Conservation (phyloP, 1,284 basidiomycete genomes). For the Irpex sp. region DNA sequence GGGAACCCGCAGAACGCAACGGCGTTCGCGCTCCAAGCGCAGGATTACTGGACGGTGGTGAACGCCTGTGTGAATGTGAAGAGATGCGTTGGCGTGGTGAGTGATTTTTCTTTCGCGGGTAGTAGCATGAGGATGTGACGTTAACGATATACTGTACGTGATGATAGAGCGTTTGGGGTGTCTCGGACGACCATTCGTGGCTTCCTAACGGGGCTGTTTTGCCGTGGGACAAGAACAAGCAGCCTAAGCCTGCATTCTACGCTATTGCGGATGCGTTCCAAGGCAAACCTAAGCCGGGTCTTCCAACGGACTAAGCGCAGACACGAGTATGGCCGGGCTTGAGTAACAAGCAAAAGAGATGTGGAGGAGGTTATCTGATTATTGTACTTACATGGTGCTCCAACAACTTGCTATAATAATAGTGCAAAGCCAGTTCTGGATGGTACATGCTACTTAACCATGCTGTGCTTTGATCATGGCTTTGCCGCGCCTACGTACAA, state of each 20-base stretch:
- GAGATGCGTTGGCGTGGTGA: conserved; percentile 12
- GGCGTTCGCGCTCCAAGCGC: conserved; percentile 10
- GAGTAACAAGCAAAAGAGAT: not conserved
- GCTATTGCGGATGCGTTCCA: conserved; percentile 14
- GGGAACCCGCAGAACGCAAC: conserved; percentile 8
- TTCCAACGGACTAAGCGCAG: not conserved
- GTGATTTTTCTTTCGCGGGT: not conserved
- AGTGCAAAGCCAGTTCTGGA: too few species aligned
- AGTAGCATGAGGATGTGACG: not conserved
- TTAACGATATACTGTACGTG: not conserved
- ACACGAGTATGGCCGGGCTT: not conserved
- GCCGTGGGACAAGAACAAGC: conserved; percentile 11
- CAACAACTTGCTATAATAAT: not conserved
- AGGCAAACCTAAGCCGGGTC: conserved; percentile 9
- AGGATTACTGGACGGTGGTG: conserved; percentile 14
- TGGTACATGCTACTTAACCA: too few species aligned
- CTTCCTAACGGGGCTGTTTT: conserved; percentile 8
- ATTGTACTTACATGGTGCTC: not conserved
- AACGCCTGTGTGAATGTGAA: conserved; percentile 10
- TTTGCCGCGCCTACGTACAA: not conserved
- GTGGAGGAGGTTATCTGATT: not conserved
- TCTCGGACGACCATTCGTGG: conserved; percentile 15
- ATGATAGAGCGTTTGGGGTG: conserved; percentile 11
- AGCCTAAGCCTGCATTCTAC: conserved; percentile 15
- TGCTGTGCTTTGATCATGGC: too few species aligned